Conservation (phyloP, 306 rosid genomes). For the Ormosia semicastrata region DNA sequence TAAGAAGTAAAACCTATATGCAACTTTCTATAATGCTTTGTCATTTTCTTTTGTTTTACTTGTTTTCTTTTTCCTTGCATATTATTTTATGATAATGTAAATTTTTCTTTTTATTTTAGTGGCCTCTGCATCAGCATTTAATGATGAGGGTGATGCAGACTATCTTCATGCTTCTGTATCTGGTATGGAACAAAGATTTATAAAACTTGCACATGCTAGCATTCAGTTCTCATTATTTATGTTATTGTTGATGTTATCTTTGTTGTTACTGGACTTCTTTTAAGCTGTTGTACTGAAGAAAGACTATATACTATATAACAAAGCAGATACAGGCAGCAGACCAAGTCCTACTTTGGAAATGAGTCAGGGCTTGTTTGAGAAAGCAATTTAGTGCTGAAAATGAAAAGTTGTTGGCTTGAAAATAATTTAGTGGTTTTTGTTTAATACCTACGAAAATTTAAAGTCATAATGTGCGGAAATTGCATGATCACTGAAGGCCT, state of each 20-base stretch:
- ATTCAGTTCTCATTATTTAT: slow-evolving; percentile 9
- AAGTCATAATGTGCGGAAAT: slow-evolving; percentile 7
- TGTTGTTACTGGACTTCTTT: slow-evolving; percentile 10
- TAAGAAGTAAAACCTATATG: slow-evolving; percentile 52
- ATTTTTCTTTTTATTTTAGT: slow-evolving; percentile 43
- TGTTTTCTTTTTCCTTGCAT: slow-evolving; percentile 23
- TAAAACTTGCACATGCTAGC: neutral
- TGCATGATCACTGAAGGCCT: neutral
- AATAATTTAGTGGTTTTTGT: neutral
- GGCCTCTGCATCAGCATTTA: slow-evolving; percentile 80
- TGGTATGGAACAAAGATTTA: slow-evolving; percentile 54
- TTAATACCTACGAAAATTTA: neutral
- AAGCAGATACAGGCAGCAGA: slow-evolving; percentile 18
- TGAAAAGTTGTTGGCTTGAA: slow-evolving; percentile 6
- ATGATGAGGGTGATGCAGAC: slow-evolving; percentile 63
- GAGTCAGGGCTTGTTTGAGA: slow-evolving; percentile 18
- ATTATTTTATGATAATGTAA: slow-evolving; percentile 21
- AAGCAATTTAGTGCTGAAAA: slow-evolving; percentile 19
- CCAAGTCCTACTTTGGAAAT: slow-evolving; percentile 4
- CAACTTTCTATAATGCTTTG: slow-evolving; percentile 22
- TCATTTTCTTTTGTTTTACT: slow-evolving; percentile 9
- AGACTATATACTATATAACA: neutral
- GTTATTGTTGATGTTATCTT: neutral
- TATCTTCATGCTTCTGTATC: slow-evolving; percentile 81
- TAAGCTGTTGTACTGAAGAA: slow-evolving; percentile 2